Evolutionary conservation across 108 stramenopile species (phyloP).

Genomic region (Cyclotella atomus): DNA sequence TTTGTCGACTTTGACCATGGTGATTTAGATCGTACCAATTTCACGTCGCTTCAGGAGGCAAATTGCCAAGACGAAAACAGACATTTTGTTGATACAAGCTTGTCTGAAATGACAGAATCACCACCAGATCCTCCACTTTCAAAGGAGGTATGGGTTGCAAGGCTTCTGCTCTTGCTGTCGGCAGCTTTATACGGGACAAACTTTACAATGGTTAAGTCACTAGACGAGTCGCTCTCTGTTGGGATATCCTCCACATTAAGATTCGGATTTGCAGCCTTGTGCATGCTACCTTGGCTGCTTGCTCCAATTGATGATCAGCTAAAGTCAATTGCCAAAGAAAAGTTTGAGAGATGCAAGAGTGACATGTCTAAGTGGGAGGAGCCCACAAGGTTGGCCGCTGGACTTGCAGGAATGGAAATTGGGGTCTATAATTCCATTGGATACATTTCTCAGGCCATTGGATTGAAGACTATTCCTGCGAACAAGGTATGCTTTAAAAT

Average conservation of each 20-base stretch:
- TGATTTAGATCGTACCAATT: no score
- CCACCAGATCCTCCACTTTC: neutral
- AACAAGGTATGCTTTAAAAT: constrained; percentile 49
- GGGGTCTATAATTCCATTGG: constrained; percentile 85
- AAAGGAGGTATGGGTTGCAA: constrained; percentile 53
- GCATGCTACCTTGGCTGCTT: constrained; percentile 70
- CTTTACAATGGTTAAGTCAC: constrained; percentile 79
- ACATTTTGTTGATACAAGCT: no score
- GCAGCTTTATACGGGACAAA: constrained; percentile 89
- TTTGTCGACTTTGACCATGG: no score
- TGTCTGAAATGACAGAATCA: no score
- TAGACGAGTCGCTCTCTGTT: constrained; percentile 67
- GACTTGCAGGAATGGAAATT: constrained; percentile 83
- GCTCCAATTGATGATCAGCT: constrained; percentile 30
- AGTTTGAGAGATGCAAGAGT: constrained; percentile 3
- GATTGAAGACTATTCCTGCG: constrained; percentile 81
- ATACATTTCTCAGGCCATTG: constrained; percentile 90
- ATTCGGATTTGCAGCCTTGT: constrained; percentile 76
- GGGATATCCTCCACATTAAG: constrained; percentile 66
- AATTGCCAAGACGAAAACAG: no score
- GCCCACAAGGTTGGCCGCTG: constrained; percentile 40
- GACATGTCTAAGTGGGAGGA: constrained; percentile 9
- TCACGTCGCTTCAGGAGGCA: no score
- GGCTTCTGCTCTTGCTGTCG: constrained; percentile 58
- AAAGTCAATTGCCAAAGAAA: constrained; percentile 7